A percentile compares a stretch with the other conserved stretches of the same genome.
Evolutionary conservation across 2,329 filamentous ascomycete species (phyloP).

Genomic region (Pleurostoma richardsiae): DNA sequence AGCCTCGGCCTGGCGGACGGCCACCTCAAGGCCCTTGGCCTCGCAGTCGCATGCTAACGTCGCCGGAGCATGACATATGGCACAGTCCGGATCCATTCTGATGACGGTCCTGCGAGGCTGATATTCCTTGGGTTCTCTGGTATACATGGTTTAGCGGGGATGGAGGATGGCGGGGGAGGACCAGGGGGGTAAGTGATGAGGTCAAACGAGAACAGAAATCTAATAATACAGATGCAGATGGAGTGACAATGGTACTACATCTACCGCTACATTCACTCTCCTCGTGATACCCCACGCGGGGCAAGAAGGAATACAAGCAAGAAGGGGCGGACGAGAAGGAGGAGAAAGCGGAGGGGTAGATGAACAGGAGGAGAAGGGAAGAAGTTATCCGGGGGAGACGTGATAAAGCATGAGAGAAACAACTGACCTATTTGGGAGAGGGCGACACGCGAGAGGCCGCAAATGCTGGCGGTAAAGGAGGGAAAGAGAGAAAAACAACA

Average conservation of each 20-base stretch:
- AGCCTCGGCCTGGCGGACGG: constrained; percentile 58
- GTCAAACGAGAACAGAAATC: constrained; percentile 11
- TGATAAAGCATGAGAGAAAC: constrained; percentile 2
- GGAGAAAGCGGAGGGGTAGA: constrained; percentile 12
- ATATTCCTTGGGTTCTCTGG: constrained; percentile 44
- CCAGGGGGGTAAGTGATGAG: constrained; percentile 11
- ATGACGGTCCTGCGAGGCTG: constrained; percentile 42
- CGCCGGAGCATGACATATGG: constrained; percentile 59
- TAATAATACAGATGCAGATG: constrained; percentile 18
- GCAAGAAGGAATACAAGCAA: constrained; percentile 6
- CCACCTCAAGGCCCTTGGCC: constrained; percentile 58
- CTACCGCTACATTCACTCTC: constrained; percentile 26
- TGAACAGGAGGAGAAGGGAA: neutral
- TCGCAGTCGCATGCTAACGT: constrained; percentile 59
- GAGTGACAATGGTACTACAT: constrained; percentile 15
- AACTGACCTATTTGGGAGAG: constrained; percentile 2
- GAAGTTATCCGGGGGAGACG: neutral
- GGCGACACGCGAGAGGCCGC: neutral
- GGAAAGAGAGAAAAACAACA: constrained; percentile 4
- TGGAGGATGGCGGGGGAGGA: constrained; percentile 18
- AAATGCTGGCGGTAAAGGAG: constrained; percentile 4
- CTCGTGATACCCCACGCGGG: constrained; percentile 16
- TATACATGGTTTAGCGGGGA: constrained; percentile 14
- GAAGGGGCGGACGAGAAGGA: constrained; percentile 3
- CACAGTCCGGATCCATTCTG: constrained; percentile 67